phyloP scores from a whole-genome alignment of 306 rosid species.

The Glycine latifolia region DNA sequence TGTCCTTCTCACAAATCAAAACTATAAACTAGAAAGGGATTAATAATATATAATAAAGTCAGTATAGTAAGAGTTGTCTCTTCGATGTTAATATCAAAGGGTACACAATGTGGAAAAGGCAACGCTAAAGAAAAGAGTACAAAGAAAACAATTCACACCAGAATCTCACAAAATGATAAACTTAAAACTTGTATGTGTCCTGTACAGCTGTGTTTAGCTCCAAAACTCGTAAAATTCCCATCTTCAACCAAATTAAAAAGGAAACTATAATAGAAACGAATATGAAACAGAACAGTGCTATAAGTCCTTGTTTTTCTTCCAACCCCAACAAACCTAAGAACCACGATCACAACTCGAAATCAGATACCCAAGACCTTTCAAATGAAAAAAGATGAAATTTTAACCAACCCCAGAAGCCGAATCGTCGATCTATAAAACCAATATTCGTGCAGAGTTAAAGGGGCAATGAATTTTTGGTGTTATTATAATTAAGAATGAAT shows the following conservation, averaged over 20 bases:
- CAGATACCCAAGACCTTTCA: conserved; percentile 4
- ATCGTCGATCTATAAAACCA: not conserved
- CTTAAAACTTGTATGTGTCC: not conserved
- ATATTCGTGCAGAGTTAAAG: not conserved
- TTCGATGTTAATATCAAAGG: not conserved
- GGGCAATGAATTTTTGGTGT: not conserved
- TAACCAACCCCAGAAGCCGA: conserved; percentile 36
- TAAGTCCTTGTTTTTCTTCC: conserved; percentile 16
- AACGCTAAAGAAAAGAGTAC: not conserved
- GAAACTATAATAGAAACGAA: not conserved
- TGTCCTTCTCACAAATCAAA: conserved; percentile 25
- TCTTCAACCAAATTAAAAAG: not conserved
- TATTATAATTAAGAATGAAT: not conserved
- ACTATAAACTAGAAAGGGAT: conserved; percentile 23
- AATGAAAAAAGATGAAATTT: conserved; percentile 22
- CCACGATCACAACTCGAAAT: conserved; percentile 28
- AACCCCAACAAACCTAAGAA: conserved; percentile 35
- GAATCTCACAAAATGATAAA: conserved; percentile 16
- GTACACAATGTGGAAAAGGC: conserved; percentile 17
- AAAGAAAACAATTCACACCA: conserved; percentile 19
- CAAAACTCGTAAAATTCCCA: conserved; percentile 11
- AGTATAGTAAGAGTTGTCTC: not conserved
- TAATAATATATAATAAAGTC: conserved; percentile 31
- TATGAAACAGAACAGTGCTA: conserved; percentile 8
- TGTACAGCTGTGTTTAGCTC: not conserved